Evolutionary conservation across 208 protist species (phyloP).

Genomic region (Giardia muris): DNA sequence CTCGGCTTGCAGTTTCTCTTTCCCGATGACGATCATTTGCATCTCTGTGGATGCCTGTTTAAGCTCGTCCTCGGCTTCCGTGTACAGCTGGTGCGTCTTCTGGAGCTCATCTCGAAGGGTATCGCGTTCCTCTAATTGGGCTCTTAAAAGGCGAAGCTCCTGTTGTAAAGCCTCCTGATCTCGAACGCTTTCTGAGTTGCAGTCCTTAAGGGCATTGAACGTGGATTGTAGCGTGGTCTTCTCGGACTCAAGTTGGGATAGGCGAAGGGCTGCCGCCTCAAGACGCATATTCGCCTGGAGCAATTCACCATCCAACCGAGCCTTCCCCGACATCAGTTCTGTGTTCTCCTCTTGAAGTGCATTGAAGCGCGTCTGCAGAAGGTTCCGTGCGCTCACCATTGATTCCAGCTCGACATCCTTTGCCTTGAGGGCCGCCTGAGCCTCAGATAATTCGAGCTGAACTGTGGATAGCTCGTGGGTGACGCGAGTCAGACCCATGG

Average conservation of each 20-base stretch:
- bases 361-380: neutral
- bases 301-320: neutral
- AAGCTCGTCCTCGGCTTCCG: neutral
- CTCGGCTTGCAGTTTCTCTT: neutral
- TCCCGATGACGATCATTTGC: neutral
- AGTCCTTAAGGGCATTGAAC: neutral
- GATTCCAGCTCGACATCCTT: neutral
- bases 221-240: neutral
- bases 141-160: neutral
- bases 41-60: neutral
- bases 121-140: neutral
- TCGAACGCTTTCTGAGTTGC: neutral
- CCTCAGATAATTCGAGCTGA: neutral
- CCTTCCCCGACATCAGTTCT: neutral
- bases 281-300: neutral
- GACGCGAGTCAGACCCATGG: neutral
- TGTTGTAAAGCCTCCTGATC: neutral
- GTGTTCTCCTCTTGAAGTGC: neutral
- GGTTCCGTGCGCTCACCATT: neutral
- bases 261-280: neutral
- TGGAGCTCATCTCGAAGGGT: neutral
- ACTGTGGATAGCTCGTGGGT: neutral
- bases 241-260: neutral
- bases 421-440: neutral
- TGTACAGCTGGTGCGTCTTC: neutral